Evolutionary conservation across 176 grass and related monocot species (phyloP).

Genomic region (Raddia distichophylla): DNA sequence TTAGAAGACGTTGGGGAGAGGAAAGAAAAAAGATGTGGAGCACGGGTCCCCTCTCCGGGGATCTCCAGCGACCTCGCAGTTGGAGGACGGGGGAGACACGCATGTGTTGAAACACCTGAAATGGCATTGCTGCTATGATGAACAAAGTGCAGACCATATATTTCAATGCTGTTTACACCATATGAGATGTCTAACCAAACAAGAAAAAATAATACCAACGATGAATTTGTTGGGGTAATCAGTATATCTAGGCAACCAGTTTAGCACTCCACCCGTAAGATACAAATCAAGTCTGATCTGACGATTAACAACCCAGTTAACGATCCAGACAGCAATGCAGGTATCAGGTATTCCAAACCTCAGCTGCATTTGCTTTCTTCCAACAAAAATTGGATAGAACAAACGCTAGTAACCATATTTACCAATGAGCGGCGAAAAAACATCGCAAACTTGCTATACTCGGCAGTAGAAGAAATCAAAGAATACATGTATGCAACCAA

Average conservation of each 20-base stretch:
- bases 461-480: slow-evolving; percentile 51
- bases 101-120: too few relatives aligned
- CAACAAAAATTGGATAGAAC: not conserved
- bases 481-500: slow-evolving; percentile 56
- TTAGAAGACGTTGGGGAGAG: too few relatives aligned
- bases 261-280: not conserved
- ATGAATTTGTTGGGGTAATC: not conserved
- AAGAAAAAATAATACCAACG: not conserved
- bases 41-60: too few relatives aligned
- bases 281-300: not conserved
- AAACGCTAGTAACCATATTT: too few relatives aligned
- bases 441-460: slow-evolving; percentile 33
- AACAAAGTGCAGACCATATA: too few relatives aligned
- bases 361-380: not conserved
- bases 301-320: not conserved
- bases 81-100: too few relatives aligned
- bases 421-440: not conserved
- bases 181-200: not conserved
- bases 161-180: not conserved
- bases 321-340: not conserved
- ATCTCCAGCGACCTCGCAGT: too few relatives aligned
- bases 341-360: not conserved
- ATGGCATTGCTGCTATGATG: too few relatives aligned
- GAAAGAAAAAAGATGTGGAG: too few relatives aligned
- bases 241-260: not conserved